Conservation (phyloP, 2,329 filamentous ascomycete species). For the Ceratocystis huliohia region DNA sequence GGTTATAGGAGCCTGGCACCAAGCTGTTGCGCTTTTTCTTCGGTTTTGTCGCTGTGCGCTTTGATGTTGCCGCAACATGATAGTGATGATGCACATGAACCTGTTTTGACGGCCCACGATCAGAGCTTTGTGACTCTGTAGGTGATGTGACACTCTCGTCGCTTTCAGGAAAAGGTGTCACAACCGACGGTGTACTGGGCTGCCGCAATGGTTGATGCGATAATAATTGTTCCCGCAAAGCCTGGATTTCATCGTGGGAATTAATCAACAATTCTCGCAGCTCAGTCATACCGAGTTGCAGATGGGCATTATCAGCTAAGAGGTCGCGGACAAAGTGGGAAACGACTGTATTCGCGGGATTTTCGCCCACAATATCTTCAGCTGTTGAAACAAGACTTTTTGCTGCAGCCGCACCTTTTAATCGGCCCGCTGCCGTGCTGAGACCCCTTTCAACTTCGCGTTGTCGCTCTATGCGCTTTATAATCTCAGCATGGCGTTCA, state of each 20-base stretch:
- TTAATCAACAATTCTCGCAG: constrained; percentile 78
- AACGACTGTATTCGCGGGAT: constrained; percentile 44
- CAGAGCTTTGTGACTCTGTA: constrained; percentile 27
- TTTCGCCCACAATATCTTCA: constrained; percentile 26
- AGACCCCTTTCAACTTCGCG: constrained; percentile 72
- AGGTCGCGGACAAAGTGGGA: constrained; percentile 94
- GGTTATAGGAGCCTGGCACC: constrained; percentile 49
- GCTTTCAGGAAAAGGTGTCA: not conserved
- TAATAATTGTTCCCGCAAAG: constrained; percentile 66
- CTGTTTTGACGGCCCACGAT: constrained; percentile 45
- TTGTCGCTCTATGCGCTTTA: constrained; percentile 72
- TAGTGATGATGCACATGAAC: constrained; percentile 94
- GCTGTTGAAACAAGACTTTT: constrained; percentile 38
- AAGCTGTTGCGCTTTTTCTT: constrained; percentile 62
- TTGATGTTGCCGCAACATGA: constrained; percentile 47
- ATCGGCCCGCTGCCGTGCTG: constrained; percentile 61
- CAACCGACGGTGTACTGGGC: not conserved
- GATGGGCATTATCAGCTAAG: constrained; percentile 82
- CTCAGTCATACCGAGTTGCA: constrained; percentile 86
- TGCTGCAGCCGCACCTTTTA: constrained; percentile 67
- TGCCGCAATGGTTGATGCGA: constrained; percentile 52
- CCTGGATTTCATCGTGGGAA: constrained; percentile 89
- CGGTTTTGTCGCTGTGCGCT: constrained; percentile 47
- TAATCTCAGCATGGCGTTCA: constrained; percentile 66
- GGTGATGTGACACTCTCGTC: constrained; percentile 10